A percentile compares a stretch with the other conserved stretches of the same genome.
These are phyloP conservation scores for Secale cereale DNA, from an alignment of 176 grass and related monocot species.

Conservation along the genomic window DNA sequence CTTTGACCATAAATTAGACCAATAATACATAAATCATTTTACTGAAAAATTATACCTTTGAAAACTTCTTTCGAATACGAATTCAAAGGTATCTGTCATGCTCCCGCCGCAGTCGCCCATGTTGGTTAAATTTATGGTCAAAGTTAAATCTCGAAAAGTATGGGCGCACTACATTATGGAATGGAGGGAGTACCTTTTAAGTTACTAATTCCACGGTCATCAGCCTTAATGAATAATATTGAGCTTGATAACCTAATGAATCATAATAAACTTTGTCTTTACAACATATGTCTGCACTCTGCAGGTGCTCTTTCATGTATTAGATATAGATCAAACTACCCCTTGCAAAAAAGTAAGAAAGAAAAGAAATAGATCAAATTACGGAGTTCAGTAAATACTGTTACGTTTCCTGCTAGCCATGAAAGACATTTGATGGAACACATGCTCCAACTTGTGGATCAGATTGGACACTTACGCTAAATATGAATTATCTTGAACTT, in stretches of 20 bases:
- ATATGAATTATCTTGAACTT: not conserved
- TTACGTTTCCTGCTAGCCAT: not conserved
- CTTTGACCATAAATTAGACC: too few relatives aligned
- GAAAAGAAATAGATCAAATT: not conserved
- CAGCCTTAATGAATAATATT: not conserved
- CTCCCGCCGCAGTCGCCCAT: too few relatives aligned
- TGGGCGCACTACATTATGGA: too few relatives aligned
- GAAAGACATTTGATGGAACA: not conserved
- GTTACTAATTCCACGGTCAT: not conserved
- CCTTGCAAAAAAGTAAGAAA: not conserved
- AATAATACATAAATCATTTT: too few relatives aligned
- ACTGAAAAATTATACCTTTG: too few relatives aligned
- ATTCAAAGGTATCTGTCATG: too few relatives aligned
- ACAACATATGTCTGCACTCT: not conserved
- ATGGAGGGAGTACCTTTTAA: not conserved
- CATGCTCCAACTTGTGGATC: not conserved
- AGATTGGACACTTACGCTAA: not conserved
- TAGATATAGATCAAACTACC: not conserved
- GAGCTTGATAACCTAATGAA: constrained; percentile 12
- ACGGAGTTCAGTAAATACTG: not conserved
- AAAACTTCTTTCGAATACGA: too few relatives aligned
- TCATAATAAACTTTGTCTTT: not conserved
- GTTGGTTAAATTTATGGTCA: too few relatives aligned
- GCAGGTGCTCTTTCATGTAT: not conserved
- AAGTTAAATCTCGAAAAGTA: too few relatives aligned